These are phyloP conservation scores for Candida suzukii DNA, from an alignment of 805 yeast genomes.

Conservation along the genomic window DNA sequence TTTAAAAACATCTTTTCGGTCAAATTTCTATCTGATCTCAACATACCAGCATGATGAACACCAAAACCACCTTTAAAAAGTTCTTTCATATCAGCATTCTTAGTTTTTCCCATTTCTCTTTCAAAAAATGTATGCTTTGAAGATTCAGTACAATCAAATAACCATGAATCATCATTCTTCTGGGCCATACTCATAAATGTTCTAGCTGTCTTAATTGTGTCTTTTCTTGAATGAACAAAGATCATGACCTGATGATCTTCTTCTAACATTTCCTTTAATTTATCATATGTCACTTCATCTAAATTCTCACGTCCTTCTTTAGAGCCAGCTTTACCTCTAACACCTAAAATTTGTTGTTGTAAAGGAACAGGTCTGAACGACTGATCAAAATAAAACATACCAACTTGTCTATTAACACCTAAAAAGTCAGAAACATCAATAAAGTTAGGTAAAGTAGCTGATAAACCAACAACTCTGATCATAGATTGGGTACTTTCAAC, in stretches of 20 bases:
- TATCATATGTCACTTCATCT: constrained; percentile 72
- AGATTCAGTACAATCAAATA: constrained; percentile 51
- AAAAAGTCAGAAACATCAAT: constrained; percentile 92
- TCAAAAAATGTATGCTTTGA: constrained; percentile 36
- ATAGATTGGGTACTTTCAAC: constrained; percentile 91
- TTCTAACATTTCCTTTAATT: constrained; percentile 56
- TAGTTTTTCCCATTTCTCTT: constrained; percentile 64
- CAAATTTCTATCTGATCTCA: constrained; percentile 80
- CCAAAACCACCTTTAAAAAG: constrained; percentile 81
- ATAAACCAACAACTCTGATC: constrained; percentile 89
- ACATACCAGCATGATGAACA: constrained; percentile 96
- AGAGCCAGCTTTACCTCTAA: constrained; percentile 77
- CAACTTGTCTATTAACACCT: constrained; percentile 83
- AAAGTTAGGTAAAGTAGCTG: constrained; percentile 90
- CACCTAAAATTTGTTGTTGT: constrained; percentile 82
- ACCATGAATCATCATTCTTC: constrained; percentile 44
- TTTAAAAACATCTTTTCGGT: constrained; percentile 80
- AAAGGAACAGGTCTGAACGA: constrained; percentile 92
- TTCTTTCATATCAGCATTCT: constrained; percentile 75
- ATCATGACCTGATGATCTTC: constrained; percentile 90
- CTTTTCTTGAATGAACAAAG: constrained; percentile 93
- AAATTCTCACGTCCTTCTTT: constrained; percentile 63
- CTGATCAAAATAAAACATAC: constrained; percentile 92
- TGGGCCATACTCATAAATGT: constrained; percentile 64
- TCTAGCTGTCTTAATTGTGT: constrained; percentile 78